Base-by-base conservation (phyloP, 1,284 basidiomycete species). In the Microstroma glucosiphilum region DNA sequence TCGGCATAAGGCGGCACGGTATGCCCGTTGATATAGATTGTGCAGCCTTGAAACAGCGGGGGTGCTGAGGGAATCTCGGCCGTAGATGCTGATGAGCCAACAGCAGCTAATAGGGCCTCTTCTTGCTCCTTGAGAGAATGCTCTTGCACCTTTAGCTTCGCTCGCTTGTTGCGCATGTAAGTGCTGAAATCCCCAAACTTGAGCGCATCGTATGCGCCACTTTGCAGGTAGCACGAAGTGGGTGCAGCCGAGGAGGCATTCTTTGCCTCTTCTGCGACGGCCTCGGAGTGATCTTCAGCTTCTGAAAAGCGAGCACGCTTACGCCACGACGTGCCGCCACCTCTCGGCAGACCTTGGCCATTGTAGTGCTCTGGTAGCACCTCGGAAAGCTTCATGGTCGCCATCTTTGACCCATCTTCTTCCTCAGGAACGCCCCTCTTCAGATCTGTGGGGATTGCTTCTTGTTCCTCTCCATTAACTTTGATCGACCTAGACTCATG, bases 81-180 rank as follows among this genome's bases (percentile, higher is more conserved):
- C 23, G 49, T 41, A 23, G 64, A 67, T 6, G 58, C 60, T 1
- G 62, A 49, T 0, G 67, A 56, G 15, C 60, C 66, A 21, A 62
- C 63, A 40, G 41, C 56, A 21, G n/a, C 30, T 15, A 7, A 13
- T 40, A 48, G 17, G 12, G 53, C 51, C 15, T 46, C 25, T 21
- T 26, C 40, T 58, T 73, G 67, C 23, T 73, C 69, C 43, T 69
- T 60, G 12, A 71, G 63, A 19, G 69, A 63, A 12, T 63, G 58
- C 60, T 73, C 68, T 57, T 77, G 75, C 12, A 73, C 69, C 26
- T 72, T 71, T 60, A 76, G 69, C 64, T 97, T 97, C 56, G 88
- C 87, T 1, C 93, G 86, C 80, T 96, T 97, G 70, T 92, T 84
- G 12, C 84, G 80, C 89, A 94, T 89, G 77, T 96, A 96, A 69